Base-by-base conservation (phyloP, 768 basidiomycete genomes). In the Mycena epipterygia region DNA sequence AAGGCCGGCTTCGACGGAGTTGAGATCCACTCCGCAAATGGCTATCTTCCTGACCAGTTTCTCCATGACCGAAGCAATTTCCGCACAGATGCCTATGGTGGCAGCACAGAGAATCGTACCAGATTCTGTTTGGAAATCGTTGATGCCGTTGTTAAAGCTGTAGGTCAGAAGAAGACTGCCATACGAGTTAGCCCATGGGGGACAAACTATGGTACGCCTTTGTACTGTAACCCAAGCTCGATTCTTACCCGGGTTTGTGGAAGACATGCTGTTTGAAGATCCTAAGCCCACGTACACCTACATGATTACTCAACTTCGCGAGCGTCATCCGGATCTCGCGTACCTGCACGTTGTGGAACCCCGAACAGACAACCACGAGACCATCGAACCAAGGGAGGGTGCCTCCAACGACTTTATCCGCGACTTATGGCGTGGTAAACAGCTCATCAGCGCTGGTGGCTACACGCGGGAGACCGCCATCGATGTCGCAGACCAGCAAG, bases 1-100 rank as follows among this genome's bases (percentile, higher is more conserved):
- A 73, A 62, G 53, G 87, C 89, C 49, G 89, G 87, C 12, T 90
- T 90, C 64, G 89, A 90, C 67, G 89, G 89, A 30, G 81, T 89
- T 6, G 89, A 90, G 79, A 80, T 86, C 69, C 79, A 81, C 51
- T 75, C 62, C 16, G 78, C 76, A 16, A 79, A 79, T 41, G 79
- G 79, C 0, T 81, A 82, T 56, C 64, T 86, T 32, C 52, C 81
- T 32, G 84, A 89, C 72, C 86, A 89, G 73, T 88, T 89, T 80
- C 68, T 86, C 8, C 84, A 88, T 61, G 73, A 80, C 39, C 57
- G 74, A 3, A 75, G 77, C 19, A 89, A 89, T 77, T 74, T 81
- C 25, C 81, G 87, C 19, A 86, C 42, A 3, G 64, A 71, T 83
- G 25, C 64, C 69, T 29, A 73, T 64, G 60, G 65, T 16, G 59